phyloP scores from a whole-genome alignment of 2,329 filamentous ascomycete species.

The Cercospora janseana region DNA sequence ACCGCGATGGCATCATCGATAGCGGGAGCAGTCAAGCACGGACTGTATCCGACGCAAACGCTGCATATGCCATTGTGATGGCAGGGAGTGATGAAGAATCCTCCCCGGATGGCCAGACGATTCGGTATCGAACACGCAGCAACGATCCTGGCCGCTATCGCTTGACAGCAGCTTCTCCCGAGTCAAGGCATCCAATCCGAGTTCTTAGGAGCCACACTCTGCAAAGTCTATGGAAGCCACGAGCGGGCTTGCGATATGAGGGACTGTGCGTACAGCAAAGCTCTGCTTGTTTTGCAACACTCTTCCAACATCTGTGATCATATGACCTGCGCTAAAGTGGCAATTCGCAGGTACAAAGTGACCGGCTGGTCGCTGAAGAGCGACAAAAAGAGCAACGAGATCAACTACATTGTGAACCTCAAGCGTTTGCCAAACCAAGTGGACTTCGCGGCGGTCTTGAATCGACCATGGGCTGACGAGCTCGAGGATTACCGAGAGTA shows the following conservation, averaged over 20 bases:
- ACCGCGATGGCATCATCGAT: conserved; percentile 50
- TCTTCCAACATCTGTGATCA: no score
- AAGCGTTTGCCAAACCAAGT: conserved; percentile 35
- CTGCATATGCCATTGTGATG: conserved; percentile 49
- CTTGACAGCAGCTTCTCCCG: conserved; percentile 44
- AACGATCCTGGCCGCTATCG: conserved; percentile 47
- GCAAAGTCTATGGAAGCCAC: conserved; percentile 47
- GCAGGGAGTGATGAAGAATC: conserved; percentile 43
- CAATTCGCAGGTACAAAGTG: conserved; percentile 36
- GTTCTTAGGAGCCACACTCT: conserved; percentile 47
- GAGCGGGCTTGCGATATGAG: conserved; percentile 50
- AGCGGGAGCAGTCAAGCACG: conserved; percentile 43
- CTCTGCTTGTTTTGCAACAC: no score
- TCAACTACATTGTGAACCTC: conserved; percentile 44
- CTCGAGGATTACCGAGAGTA: conserved; percentile 51
- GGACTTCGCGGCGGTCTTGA: conserved; percentile 40
- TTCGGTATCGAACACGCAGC: conserved; percentile 44
- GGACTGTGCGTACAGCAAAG: conserved; percentile 51
- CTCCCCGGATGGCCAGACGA: conserved; percentile 35
- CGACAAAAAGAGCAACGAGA: conserved; percentile 27
- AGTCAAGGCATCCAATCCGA: conserved; percentile 44
- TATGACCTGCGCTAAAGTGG: no score
- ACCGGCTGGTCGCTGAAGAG: conserved; percentile 44
- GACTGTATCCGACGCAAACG: conserved; percentile 43
- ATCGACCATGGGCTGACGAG: conserved; percentile 45